Conservation (phyloP, 805 yeast genomes). For the Lipomyces orientalis region DNA sequence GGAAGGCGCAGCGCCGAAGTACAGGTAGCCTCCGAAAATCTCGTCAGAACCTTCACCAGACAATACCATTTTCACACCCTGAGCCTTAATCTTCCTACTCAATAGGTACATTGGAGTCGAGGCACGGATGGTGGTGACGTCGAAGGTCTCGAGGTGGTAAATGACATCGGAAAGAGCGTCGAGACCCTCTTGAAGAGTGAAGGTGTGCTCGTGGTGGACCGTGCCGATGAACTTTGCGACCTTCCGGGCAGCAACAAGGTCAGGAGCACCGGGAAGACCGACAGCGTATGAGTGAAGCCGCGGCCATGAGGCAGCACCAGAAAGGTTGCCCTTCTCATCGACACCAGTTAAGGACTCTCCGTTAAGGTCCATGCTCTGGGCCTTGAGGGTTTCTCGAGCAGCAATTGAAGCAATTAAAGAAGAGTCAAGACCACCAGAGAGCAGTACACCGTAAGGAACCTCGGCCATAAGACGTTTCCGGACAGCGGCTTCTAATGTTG, state of each 20-base stretch:
- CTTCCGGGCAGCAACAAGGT: slow-evolving; percentile 91
- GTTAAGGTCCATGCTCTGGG: slow-evolving; percentile 54
- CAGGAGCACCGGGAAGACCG: slow-evolving; percentile 98
- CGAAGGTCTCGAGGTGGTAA: slow-evolving; percentile 94
- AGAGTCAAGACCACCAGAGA: slow-evolving; percentile 97
- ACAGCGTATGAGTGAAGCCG: slow-evolving; percentile 94
- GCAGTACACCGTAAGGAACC: slow-evolving; percentile 97
- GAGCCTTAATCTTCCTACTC: slow-evolving; percentile 97
- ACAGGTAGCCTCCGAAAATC: slow-evolving; percentile 97
- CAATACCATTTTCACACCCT: slow-evolving; percentile 98
- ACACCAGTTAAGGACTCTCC: slow-evolving; percentile 80
- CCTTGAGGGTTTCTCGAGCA: slow-evolving; percentile 90
- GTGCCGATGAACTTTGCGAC: slow-evolving; percentile 97
- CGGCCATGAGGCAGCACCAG: slow-evolving; percentile 63
- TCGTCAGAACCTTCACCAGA: slow-evolving; percentile 99
- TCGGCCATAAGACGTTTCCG: slow-evolving; percentile 99
- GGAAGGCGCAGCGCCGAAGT: slow-evolving; percentile 95
- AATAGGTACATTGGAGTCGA: slow-evolving; percentile 98
- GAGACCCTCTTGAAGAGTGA: slow-evolving; percentile 94
- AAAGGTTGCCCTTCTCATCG: slow-evolving; percentile 84
- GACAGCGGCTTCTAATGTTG: slow-evolving; percentile 87
- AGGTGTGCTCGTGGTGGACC: slow-evolving; percentile 96
- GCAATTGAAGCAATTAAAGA: slow-evolving; percentile 97
- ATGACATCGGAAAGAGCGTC: slow-evolving; percentile 95
- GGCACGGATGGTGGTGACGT: slow-evolving; percentile 98